Evolutionary conservation across 805 yeast species (phyloP), one percentile per base, ranked within the genome.

Genomic region (Grigorovia humatica): DNA sequence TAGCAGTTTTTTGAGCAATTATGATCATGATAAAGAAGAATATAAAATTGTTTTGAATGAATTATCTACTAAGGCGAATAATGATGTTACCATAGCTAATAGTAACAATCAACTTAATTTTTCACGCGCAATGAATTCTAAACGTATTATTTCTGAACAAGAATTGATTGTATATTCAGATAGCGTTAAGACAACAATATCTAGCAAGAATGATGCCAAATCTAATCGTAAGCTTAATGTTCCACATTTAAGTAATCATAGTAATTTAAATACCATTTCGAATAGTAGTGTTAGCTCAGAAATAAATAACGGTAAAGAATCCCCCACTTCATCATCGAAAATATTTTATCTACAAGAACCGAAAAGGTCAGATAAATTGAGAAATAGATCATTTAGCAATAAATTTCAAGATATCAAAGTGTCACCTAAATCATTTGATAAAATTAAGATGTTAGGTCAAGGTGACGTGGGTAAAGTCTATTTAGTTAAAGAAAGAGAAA

Each of bases 391-490:
- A 2, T 72, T 76, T 53, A 81, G 96, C 9, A 85, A 85, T 51
- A 86, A 82, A 61, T 76, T 82, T 38, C 75, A 80, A 51, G 84
- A 82, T 56, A 89, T 85, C 9, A 89, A 85, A 64, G 99, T 95
- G 19, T 79, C 84, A 8, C 95, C 95, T 1, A 78, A 80, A 47
- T 85, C 93, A 30, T 93, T 93, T 66, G 97, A 91, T 58, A 91
- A 89, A 65, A 79, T 93, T 52, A 81, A 88, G 59, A 70, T 93
- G n/a, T 71, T 93, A 48, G 99, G 99, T 3, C 88, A 88, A 64
- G 99, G 99, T 52, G 99, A 95, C 62, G 98, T 93, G 38, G 99
- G 99, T 4, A 90, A 89, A 67, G 99, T 93, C 27, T 93, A 86
- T 60, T 71, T 93, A 27, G 99, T 93, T 2, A 78, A 85, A 53